Percentiles rank a stretch among this genome's conserved stretches.
These are phyloP conservation scores for Mucor piriformis DNA, from an alignment of 371 early-diverging fungal species.

Conservation along the genomic window DNA sequence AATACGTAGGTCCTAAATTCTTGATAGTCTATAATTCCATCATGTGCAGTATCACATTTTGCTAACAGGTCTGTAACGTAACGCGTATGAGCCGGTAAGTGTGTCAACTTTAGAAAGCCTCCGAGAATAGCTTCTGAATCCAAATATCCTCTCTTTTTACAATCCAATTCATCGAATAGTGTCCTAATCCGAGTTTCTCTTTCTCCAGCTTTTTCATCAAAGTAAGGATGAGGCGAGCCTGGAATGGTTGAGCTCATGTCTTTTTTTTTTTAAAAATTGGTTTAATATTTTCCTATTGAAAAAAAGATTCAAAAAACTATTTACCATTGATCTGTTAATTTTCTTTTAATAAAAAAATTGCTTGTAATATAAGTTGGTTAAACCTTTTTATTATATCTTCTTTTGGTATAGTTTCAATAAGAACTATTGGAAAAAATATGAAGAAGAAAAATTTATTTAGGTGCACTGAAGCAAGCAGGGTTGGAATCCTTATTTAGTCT, in stretches of 20 bases:
- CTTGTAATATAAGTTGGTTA: neutral
- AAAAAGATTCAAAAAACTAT: neutral
- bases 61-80: constrained; percentile 56
- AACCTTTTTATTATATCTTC: neutral
- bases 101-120: constrained; percentile 51
- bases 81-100: constrained; percentile 53
- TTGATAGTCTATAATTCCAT: constrained; percentile 65
- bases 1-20: constrained; percentile 76
- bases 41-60: constrained; percentile 62
- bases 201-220: constrained; percentile 51
- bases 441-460: too few species aligned
- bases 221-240: constrained; percentile 47
- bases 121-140: constrained; percentile 53
- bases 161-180: constrained; percentile 52
- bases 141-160: constrained; percentile 44
- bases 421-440: too few species aligned
- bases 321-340: constrained; percentile 12
- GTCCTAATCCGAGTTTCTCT: constrained; percentile 50
- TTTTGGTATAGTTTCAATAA: neutral
- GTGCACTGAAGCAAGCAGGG: neutral
- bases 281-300: constrained; percentile 1
- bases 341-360: neutral
- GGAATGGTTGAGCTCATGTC: constrained; percentile 23
- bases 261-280: neutral
- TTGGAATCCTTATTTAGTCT: too few species aligned